These are phyloP conservation scores for Trifolium repens DNA, from an alignment of 306 rosid species.

Conservation along the genomic window DNA sequence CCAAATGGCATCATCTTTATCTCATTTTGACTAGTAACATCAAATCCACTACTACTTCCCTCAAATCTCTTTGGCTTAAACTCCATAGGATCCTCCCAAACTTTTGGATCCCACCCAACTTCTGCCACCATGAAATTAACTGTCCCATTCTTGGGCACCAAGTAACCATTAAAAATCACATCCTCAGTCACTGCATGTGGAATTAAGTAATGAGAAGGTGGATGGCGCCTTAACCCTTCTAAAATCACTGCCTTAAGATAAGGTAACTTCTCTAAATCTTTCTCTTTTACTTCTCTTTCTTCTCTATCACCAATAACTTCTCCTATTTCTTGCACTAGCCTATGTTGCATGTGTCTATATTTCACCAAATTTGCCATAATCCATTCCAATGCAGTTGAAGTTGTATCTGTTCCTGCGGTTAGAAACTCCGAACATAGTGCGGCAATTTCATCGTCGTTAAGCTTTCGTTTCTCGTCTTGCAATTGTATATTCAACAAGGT, in stretches of 20 bases:
- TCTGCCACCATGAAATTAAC: slow-evolving; percentile 46
- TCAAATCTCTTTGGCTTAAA: slow-evolving; percentile 50
- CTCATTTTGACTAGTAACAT: slow-evolving; percentile 15
- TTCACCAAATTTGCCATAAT: slow-evolving; percentile 50
- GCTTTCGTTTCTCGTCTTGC: slow-evolving; percentile 32
- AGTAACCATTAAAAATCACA: slow-evolving; percentile 29
- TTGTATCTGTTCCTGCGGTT: slow-evolving; percentile 38
- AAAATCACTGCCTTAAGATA: slow-evolving; percentile 44
- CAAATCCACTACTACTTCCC: not conserved
- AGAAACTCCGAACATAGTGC: slow-evolving; percentile 44
- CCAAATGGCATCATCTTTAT: slow-evolving; percentile 54
- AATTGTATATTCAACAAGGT: slow-evolving; percentile 40
- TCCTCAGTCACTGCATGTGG: slow-evolving; percentile 34
- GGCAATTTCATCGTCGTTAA: slow-evolving; percentile 23
- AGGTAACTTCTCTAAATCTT: slow-evolving; percentile 34
- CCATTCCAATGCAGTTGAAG: slow-evolving; percentile 43
- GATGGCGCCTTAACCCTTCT: slow-evolving; percentile 45
- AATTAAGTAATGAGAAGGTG: slow-evolving; percentile 30
- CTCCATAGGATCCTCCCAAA: slow-evolving; percentile 49
- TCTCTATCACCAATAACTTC: not conserved
- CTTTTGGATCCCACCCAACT: slow-evolving; percentile 41
- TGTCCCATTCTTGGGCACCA: slow-evolving; percentile 15
- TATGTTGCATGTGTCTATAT: slow-evolving; percentile 13
- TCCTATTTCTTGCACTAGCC: slow-evolving; percentile 37
- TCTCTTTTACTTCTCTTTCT: slow-evolving; percentile 39